Base-by-base conservation (phyloP, 192 early-diverging fungal genomes). In the Entophlyctis luteolus region DNA sequence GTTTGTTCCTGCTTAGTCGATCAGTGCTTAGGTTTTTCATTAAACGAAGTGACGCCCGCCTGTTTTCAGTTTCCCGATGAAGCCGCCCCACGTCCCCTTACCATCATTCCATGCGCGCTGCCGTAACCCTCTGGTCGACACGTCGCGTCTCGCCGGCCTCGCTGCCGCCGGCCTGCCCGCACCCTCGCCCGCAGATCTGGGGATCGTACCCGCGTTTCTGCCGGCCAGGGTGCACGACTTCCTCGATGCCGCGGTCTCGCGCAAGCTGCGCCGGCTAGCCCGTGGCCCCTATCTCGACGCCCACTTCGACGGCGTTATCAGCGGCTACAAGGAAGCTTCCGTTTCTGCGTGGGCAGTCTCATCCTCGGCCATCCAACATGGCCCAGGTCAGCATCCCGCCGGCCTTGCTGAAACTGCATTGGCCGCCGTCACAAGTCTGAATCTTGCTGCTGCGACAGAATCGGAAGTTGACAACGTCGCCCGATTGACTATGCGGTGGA, bases 301-400 rank as follows among this genome's bases (percentile, higher is more conserved):
- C 18, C 91, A 93, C 62, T 91, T 91, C 72, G 91, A 93, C 72
- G 79, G 79, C 22, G 83, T 90, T 27, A 93, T 91, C 37, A 81
- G 78, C 29, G 70, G 70, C 39, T 71, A 68, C 55, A 63, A 67
- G 37, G 70, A 71, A 54, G 59, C 62, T 3, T 34, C 23, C 2
- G 36, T 71, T 10, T 71, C 70, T 42, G 36, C 70, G 18, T 71
- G 70, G 70, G 8, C 14, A 2, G 20, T 36, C n/a, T n/a, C 55
- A 60, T 10, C 14, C 31, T 32, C n/a, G 16, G 20, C 55, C n/a
- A 42, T 42, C 39, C 45, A 47, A 47, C 18, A 47, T 47, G 45
- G 45, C 18, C 2, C 18, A n/a, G n/a, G n/a, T n/a, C n/a, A n/a
- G n/a, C n/a, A n/a, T n/a, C n/a, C n/a, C n/a, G n/a, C n/a, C n/a